These are phyloP conservation scores for Sphagnum magellanicum DNA, from an alignment of 228 moss, liverwort and hornwort genomes.

Conservation along the genomic window DNA sequence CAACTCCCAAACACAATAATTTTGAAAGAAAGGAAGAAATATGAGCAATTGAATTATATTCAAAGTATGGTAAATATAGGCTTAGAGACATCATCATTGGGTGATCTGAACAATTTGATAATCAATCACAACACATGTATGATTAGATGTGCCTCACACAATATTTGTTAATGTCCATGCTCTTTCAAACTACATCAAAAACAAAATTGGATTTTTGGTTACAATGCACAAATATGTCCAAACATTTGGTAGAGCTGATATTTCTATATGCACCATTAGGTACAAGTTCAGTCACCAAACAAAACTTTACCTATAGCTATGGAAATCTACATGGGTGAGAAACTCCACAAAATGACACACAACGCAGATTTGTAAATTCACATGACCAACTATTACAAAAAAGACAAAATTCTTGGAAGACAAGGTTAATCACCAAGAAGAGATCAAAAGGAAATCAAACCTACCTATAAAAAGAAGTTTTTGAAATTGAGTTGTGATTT, in stretches of 20 bases:
- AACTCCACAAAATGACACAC: slow-evolving; percentile 94
- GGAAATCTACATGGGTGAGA: slow-evolving; percentile 73
- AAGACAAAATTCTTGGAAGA: too few relatives aligned
- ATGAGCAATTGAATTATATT: too few relatives aligned
- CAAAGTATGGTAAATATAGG: slow-evolving; percentile 65
- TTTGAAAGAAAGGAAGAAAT: too few relatives aligned
- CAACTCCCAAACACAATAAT: too few relatives aligned
- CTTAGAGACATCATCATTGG: slow-evolving; percentile 93
- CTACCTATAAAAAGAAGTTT: slow-evolving; percentile 68
- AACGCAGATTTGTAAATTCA: slow-evolving; percentile 12
- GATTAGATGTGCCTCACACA: slow-evolving; percentile 95
- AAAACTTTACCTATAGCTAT: slow-evolving; percentile 87
- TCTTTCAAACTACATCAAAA: slow-evolving; percentile 70
- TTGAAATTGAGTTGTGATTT: slow-evolving; percentile 64
- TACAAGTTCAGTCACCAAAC: too few relatives aligned
- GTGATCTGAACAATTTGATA: slow-evolving; percentile 84
- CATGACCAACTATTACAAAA: too few relatives aligned
- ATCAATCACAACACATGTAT: slow-evolving; percentile 89
- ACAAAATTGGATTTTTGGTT: too few relatives aligned
- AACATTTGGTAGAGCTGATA: too few relatives aligned
- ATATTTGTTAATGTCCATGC: slow-evolving; percentile 98
- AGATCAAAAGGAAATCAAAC: too few relatives aligned
- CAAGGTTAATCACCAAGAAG: too few relatives aligned
- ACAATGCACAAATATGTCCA: too few relatives aligned
- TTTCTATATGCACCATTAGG: too few relatives aligned